phyloP scores from a whole-genome alignment of 257 asterid genomes.

The Salvia hispanica region DNA sequence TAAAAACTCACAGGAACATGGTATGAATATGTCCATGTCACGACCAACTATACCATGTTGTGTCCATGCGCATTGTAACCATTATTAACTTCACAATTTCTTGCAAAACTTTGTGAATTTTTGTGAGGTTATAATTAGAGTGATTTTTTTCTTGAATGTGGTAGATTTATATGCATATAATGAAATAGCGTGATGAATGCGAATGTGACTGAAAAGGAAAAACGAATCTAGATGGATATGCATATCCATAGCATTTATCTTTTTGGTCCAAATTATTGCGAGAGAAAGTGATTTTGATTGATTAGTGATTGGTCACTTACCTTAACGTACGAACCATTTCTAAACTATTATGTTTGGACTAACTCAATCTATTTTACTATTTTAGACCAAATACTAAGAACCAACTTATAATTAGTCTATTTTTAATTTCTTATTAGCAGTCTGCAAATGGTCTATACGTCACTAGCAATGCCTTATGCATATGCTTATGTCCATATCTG shows the following conservation, averaged over 20 bases:
- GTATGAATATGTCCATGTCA: slow-evolving; percentile 38
- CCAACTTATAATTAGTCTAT: no score
- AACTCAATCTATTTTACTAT: slow-evolving; percentile 2
- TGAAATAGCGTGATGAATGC: slow-evolving; percentile 18
- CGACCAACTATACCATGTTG: background rate
- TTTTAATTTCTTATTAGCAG: background rate
- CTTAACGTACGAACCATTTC: slow-evolving; percentile 4
- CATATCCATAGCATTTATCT: slow-evolving; percentile 8
- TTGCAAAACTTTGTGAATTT: background rate
- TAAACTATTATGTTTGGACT: slow-evolving; percentile 3
- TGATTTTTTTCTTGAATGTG: no score
- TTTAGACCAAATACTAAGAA: background rate
- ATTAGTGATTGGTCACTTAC: slow-evolving; percentile 15
- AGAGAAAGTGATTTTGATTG: slow-evolving; percentile 16
- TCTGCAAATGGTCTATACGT: background rate
- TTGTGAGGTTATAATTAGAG: slow-evolving; percentile 1
- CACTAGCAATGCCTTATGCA: no score
- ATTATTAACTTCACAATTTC: no score
- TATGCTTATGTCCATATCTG: no score
- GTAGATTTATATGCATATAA: slow-evolving; percentile 3
- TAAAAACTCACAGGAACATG: slow-evolving; percentile 32
- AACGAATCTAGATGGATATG: slow-evolving; percentile 2
- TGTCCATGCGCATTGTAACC: slow-evolving; percentile 37
- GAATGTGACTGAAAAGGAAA: slow-evolving; percentile 24
- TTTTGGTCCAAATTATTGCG: slow-evolving; percentile 23